phyloP scores from a whole-genome alignment of 164 flowering plant species.

The Kalanchoe fedtschenkoi region DNA sequence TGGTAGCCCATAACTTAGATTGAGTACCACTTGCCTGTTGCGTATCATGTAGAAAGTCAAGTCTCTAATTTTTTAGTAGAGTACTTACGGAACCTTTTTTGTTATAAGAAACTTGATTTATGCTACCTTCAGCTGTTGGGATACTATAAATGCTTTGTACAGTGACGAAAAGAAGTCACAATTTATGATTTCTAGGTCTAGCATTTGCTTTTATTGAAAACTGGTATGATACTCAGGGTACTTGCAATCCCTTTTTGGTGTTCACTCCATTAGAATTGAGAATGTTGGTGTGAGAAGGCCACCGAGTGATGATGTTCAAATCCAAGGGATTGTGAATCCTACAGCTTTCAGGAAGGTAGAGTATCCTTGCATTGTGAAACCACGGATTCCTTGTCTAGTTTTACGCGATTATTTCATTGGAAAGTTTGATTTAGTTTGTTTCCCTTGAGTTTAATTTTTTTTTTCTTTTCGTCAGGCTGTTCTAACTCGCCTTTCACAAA shows the following conservation, averaged over 20 bases:
- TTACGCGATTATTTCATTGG: background rate
- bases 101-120: too few species aligned
- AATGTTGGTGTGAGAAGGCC: constrained; percentile 72
- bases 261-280: constrained; percentile 74
- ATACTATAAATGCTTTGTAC: background rate
- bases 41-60: background rate
- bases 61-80: background rate
- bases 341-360: constrained; percentile 61
- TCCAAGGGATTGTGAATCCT: constrained; percentile 62
- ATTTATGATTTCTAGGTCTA: background rate
- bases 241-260: constrained; percentile 71
- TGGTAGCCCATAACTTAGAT: background rate
- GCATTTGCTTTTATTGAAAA: background rate
- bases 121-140: too few species aligned
- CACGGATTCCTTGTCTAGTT: background rate
- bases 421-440: background rate
- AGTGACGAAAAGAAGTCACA: background rate
- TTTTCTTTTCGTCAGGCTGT: constrained; percentile 46
- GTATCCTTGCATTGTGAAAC: background rate
- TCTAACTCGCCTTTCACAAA: constrained; percentile 43
- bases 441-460: background rate
- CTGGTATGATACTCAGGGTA: constrained; percentile 37
- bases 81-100: too few species aligned
- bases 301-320: constrained; percentile 72
- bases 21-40: background rate